Evolutionary conservation across 2,329 filamentous ascomycete genomes (phyloP).

Genomic region (Chrysosphaeria jannelii): DNA sequence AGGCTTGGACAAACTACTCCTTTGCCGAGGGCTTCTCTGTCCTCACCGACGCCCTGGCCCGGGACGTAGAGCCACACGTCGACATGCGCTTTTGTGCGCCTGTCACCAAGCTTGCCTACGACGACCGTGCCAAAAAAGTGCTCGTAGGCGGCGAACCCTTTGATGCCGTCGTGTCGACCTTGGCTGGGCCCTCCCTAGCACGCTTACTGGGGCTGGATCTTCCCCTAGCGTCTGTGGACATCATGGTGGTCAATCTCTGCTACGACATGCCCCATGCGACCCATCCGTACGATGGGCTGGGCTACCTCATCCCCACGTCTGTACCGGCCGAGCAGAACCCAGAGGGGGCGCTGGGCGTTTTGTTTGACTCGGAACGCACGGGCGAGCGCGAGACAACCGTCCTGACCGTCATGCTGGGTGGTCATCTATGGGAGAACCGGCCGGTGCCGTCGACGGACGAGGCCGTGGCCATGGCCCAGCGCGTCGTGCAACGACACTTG

Average conservation of each 20-base stretch:
- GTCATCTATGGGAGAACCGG: constrained; percentile 54
- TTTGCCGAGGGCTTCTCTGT: constrained; percentile 31
- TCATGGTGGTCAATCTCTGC: constrained; percentile 82
- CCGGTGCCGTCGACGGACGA: constrained; percentile 27
- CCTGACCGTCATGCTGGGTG: constrained; percentile 79
- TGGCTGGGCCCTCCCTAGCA: constrained; percentile 15
- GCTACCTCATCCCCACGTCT: constrained; percentile 65
- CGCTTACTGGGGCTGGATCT: constrained; percentile 11
- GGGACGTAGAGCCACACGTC: constrained; percentile 17
- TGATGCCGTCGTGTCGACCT: constrained; percentile 33
- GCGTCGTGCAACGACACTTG: constrained; percentile 37
- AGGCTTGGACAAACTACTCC: constrained; percentile 11
- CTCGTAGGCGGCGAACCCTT: constrained; percentile 8
- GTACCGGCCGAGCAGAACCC: constrained; percentile 7
- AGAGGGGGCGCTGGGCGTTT: constrained; percentile 37
- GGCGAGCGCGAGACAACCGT: constrained; percentile 23
- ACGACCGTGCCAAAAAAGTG: constrained; percentile 6
- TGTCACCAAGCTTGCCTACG: constrained; percentile 15
- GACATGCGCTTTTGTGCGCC: no score
- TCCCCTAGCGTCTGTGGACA: constrained; percentile 34
- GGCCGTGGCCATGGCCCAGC: constrained; percentile 37
- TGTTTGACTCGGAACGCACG: constrained; percentile 52
- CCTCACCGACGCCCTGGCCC: constrained; percentile 22
- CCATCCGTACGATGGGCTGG: constrained; percentile 38
- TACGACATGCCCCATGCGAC: constrained; percentile 35